Percentiles rank a stretch among this genome's conserved stretches.
Conservation (phyloP, 305 asterid genomes). For the Rubia balearica region DNA sequence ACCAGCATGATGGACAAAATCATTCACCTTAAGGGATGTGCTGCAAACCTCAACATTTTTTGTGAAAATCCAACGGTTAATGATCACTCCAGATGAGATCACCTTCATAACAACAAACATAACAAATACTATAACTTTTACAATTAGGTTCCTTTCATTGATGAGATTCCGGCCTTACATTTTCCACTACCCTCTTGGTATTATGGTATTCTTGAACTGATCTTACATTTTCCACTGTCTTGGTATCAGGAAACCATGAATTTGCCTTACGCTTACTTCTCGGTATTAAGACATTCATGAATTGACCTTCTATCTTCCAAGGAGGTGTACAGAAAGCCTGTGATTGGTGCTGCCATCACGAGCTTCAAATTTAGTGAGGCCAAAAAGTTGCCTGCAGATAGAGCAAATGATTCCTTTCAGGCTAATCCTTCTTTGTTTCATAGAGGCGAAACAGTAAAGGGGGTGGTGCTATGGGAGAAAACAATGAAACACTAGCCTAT, state of each 20-base stretch:
- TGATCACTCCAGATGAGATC: constrained; percentile 66
- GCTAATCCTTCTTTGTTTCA: too few species aligned
- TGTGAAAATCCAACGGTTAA: constrained; percentile 68
- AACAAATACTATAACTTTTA: constrained; percentile 51
- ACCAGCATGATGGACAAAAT: constrained; percentile 90
- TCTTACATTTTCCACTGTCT: constrained; percentile 10
- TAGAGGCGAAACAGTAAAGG: too few species aligned
- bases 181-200: constrained; percentile 23
- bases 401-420: too few species aligned
- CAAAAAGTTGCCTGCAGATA: too few species aligned
- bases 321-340: too few species aligned
- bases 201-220: constrained; percentile 14
- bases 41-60: constrained; percentile 38
- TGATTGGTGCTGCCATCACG: too few species aligned
- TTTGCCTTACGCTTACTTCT: constrained; percentile 39
- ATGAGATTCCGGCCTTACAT: too few species aligned
- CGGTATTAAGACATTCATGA: too few species aligned
- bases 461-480: too few species aligned
- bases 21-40: constrained; percentile 79
- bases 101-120: constrained; percentile 83
- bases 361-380: too few species aligned
- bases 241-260: constrained; percentile 51
- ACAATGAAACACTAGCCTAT: too few species aligned
- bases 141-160: constrained; percentile 18
- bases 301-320: too few species aligned